Percentiles rank a stretch among this genome's conserved stretches.
phyloP scores from a whole-genome alignment of 176 grass and related monocot genomes.

The Raddia distichophylla region DNA sequence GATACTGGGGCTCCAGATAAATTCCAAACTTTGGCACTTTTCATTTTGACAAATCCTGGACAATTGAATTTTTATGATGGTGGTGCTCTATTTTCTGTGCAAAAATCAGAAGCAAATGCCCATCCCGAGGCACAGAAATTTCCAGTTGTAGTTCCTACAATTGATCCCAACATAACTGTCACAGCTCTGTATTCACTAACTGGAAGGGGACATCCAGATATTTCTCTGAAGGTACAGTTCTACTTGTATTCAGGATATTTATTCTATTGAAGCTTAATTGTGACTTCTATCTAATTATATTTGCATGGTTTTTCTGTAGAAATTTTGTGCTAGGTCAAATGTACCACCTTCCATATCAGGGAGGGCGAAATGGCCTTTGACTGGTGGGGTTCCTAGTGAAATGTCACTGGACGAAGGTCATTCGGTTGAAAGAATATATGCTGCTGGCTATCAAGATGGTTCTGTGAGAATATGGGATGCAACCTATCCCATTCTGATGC shows the following conservation, averaged over 20 bases:
- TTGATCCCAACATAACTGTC: slow-evolving; percentile 86
- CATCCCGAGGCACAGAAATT: slow-evolving; percentile 68
- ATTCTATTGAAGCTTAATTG: slow-evolving; percentile 11
- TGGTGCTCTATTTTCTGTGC: slow-evolving; percentile 62
- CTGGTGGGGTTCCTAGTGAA: slow-evolving; percentile 94
- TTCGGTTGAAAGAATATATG: slow-evolving; percentile 73
- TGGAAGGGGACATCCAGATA: slow-evolving; percentile 45
- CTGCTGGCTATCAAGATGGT: slow-evolving; percentile 95
- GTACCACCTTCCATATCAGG: slow-evolving; percentile 40
- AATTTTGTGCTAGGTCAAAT: slow-evolving; percentile 56
- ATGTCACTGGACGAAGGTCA: slow-evolving; percentile 66
- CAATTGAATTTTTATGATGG: slow-evolving; percentile 86
- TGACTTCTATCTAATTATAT: slow-evolving; percentile 21
- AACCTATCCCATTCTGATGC: slow-evolving; percentile 75
- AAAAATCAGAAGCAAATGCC: slow-evolving; percentile 59
- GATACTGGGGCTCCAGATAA: slow-evolving; percentile 62
- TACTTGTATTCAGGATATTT: slow-evolving; percentile 13
- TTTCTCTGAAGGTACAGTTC: slow-evolving; percentile 69
- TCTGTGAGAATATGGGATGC: slow-evolving; percentile 97
- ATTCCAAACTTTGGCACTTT: slow-evolving; percentile 69
- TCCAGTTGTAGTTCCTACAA: slow-evolving; percentile 68
- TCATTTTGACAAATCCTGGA: slow-evolving; percentile 92
- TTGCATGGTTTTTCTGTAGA: slow-evolving; percentile 49
- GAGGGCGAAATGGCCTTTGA: slow-evolving; percentile 92
- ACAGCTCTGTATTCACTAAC: slow-evolving; percentile 61